Evolutionary conservation across 345 rosid species (phyloP), one percentile per base, ranked within the genome.

Genomic region (Cardamine occulta): DNA sequence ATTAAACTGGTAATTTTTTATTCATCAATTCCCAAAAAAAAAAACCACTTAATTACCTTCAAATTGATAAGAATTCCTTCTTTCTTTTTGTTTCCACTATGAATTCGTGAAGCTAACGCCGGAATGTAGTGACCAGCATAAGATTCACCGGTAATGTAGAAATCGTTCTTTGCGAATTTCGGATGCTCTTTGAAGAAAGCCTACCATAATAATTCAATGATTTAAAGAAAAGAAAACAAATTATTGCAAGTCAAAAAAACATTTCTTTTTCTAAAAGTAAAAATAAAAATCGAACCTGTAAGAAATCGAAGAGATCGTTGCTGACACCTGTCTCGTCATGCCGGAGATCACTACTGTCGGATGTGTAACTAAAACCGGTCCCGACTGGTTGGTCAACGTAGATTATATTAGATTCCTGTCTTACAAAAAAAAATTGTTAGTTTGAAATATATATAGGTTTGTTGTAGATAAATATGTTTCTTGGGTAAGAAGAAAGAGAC

Each of bases 121-220:
- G 98, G 98, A 49, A 94, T 78, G 70, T 91, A 91, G 60, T 94
- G 96, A 37, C 98, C 98, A 34, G 97, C 98, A 2, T 90, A 91
- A 1, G 99, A 95, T 79, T 95, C 98, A 63, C 99, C 98, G 2
- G 94, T 89, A 3, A 95, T 88, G 75, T 71, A 93, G 70, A 95
- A 95, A 63, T 93, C 94, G 39, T 92, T 92, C 34, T 81, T 84
- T 2, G 51, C 82, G 10, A 79, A 81, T 72, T 84, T 66, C 4
- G 93, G 88, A 85, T 89, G 99, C 21, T 70, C 69, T 63, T 80
- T 79, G 79, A 89, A 95, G 59, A 95, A 92, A 17, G 85, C 91
- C 94, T 95, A 61, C 9, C 54, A n/a, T n/a, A n/a, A 47, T 56
- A 19, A 40, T 24, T 44, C 7, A 58, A 54, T 55, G 19, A 31